Evolutionary conservation across 176 grass and related monocot species (phyloP).

Genomic region (Aechmea fasciata): DNA sequence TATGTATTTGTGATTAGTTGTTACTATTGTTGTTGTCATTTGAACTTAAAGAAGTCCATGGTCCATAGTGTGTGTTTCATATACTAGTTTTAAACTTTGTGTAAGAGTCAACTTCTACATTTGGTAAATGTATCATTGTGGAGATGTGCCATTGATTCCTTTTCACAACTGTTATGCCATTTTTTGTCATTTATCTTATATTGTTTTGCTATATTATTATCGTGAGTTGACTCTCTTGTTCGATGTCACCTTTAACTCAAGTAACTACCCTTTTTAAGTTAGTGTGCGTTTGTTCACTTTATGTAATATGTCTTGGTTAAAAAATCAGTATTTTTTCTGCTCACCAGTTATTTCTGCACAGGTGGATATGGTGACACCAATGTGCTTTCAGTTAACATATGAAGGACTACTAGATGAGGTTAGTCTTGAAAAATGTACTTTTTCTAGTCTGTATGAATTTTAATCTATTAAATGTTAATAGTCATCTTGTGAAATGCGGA

Average conservation of each 20-base stretch:
- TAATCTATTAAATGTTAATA: conserved; percentile 9
- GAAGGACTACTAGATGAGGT: conserved; percentile 98
- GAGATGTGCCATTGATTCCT: background rate
- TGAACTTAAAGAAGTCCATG: too few species aligned
- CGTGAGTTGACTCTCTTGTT: background rate
- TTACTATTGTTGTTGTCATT: too few species aligned
- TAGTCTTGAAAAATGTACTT: conserved; percentile 7
- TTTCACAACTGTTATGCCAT: background rate
- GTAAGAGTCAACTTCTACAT: background rate
- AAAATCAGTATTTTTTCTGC: background rate
- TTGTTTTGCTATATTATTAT: background rate
- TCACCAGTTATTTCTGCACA: conserved; percentile 21
- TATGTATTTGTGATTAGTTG: too few species aligned
- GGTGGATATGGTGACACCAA: conserved; percentile 97
- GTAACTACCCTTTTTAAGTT: background rate
- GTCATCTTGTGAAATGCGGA: background rate
- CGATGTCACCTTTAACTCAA: background rate
- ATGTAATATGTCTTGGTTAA: conserved; percentile 7
- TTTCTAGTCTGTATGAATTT: background rate
- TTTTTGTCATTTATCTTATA: background rate
- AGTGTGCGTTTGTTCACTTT: background rate
- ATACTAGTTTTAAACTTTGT: background rate
- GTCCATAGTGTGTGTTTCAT: too few species aligned
- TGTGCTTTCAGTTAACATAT: conserved; percentile 95
- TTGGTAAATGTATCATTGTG: too few species aligned